Base-by-base conservation (phyloP, 2,329 filamentous ascomycete genomes). In the Epichloe gansuensis region DNA sequence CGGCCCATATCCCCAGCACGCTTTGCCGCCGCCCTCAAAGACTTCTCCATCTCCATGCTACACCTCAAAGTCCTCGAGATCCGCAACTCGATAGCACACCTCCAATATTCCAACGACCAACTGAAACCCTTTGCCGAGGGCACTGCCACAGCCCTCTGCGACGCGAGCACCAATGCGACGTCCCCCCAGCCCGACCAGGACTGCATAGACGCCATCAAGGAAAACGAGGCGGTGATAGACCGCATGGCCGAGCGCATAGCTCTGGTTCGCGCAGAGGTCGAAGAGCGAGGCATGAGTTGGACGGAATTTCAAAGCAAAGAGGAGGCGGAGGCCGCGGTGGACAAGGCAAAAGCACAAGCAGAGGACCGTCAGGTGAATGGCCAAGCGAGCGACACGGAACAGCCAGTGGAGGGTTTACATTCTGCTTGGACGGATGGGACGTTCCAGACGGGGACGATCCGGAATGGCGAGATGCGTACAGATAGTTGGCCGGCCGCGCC, bases 61-160 rank as follows among this genome's bases (percentile, higher is more conserved):
- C 82, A 85, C 68, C 74, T 85, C 67, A 89, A 89, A 68, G 78
- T 84, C 54, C 78, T 85, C 63, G 87, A 90, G 66, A 75, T 90
- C 55, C 80, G 79, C 64, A 89, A 89, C 75, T 80, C 75, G 59
- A 83, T 89, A 63, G 75, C 77, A 25, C 85, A 90, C 66, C 80
- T 90, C 27, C 77, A 83, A 61, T 81, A 82, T 65, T 86, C 82
- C 56, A 90, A 89, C 69, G 76, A 77, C 56, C 80, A 89, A 65
- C 81, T 89, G 53, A 73, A 76, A 51, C 84, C 84, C 36, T 89
- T 80, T 59, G 82, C 84, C 52, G 74, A 81, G 13, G 75, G 74
- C 31, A 61, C 63, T 23, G 65, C 64, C 3, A 61, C 67, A 0
- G 61, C 69, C n/a, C 17, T 60, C 17, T 58, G 62, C 42, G 54